Evolutionary conservation across 352 stramenopile species (phyloP).

Genomic region (Globisporangium solare): DNA sequence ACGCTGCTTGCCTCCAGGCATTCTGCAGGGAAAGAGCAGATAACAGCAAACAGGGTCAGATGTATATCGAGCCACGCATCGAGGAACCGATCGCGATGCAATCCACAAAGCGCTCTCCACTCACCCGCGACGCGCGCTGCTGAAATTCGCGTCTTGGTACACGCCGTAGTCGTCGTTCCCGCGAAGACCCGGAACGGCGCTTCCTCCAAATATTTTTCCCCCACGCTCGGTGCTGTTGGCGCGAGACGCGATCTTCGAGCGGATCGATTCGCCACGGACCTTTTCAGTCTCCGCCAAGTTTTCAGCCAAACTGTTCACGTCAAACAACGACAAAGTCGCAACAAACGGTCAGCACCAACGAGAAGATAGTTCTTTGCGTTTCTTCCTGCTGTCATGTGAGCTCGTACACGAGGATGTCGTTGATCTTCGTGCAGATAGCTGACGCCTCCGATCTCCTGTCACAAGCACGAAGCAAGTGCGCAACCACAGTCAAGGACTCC

Average conservation of each 20-base stretch:
- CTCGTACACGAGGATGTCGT: slow-evolving; percentile 58
- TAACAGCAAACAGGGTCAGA: not conserved
- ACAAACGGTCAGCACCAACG: not conserved
- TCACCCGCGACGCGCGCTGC: slow-evolving; percentile 42
- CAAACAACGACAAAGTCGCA: not conserved
- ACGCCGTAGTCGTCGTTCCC: slow-evolving; percentile 38
- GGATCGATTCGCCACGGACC: slow-evolving; percentile 41
- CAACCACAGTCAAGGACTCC: too few species aligned
- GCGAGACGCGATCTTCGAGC: slow-evolving; percentile 45
- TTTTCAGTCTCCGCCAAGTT: slow-evolving; percentile 48
- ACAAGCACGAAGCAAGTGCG: not conserved
- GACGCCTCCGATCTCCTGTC: slow-evolving; percentile 54
- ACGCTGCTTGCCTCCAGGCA: slow-evolving; percentile 30
- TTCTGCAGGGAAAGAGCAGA: slow-evolving; percentile 5
- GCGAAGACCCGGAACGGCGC: slow-evolving; percentile 24
- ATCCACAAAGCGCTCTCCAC: not conserved
- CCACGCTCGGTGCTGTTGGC: slow-evolving; percentile 38
- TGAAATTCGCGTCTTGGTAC: slow-evolving; percentile 32
- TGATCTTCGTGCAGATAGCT: slow-evolving; percentile 57
- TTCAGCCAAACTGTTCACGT: slow-evolving; percentile 41
- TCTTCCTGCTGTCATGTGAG: not conserved
- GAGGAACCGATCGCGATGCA: not conserved
- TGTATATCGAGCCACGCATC: not conserved
- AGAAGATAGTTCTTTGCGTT: too few species aligned
- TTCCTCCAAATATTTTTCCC: slow-evolving; percentile 25